Evolutionary conservation across 306 rosid species (phyloP).

Genomic region (Alnus rubra): DNA sequence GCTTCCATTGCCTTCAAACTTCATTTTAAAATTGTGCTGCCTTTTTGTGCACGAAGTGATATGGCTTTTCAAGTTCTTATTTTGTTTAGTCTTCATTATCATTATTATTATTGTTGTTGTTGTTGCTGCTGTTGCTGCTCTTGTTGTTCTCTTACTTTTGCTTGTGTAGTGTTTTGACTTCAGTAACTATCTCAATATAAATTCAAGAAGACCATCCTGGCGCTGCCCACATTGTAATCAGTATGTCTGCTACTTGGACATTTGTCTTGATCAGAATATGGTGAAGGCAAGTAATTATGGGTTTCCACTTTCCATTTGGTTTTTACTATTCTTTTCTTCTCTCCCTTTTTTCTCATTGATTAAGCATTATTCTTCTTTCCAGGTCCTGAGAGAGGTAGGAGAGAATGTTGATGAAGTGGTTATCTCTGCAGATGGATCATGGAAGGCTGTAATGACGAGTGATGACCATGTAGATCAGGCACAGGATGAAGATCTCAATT

Average conservation of each 20-base stretch:
- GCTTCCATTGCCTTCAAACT: background rate
- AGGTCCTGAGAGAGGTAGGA: conserved; percentile 82
- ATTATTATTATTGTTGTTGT: background rate
- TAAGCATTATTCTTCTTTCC: background rate
- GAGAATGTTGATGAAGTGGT: conserved; percentile 64
- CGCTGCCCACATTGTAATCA: conserved; percentile 97
- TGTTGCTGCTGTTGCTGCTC: background rate
- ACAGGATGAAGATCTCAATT: conserved; percentile 28
- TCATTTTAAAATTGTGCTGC: background rate
- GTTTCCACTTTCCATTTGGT: conserved; percentile 28
- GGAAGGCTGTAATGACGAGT: conserved; percentile 65
- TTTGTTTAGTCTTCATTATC: background rate
- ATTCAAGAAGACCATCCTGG: conserved; percentile 88
- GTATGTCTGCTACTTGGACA: conserved; percentile 64
- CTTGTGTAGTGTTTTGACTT: conserved; percentile 87
- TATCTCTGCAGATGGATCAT: conserved; percentile 79
- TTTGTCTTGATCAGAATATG: conserved; percentile 79
- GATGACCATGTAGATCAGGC: conserved; percentile 42
- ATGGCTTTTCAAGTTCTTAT: background rate
- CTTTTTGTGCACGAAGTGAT: background rate
- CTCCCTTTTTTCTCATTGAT: conserved; percentile 1
- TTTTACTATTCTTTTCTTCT: conserved; percentile 25
- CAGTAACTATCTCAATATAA: conserved; percentile 59
- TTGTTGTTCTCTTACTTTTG: conserved; percentile 18
- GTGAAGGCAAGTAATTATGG: conserved; percentile 66